These are phyloP conservation scores for Hypoxylon rickii DNA, from an alignment of 495 filamentous ascomycete genomes.

Conservation along the genomic window DNA sequence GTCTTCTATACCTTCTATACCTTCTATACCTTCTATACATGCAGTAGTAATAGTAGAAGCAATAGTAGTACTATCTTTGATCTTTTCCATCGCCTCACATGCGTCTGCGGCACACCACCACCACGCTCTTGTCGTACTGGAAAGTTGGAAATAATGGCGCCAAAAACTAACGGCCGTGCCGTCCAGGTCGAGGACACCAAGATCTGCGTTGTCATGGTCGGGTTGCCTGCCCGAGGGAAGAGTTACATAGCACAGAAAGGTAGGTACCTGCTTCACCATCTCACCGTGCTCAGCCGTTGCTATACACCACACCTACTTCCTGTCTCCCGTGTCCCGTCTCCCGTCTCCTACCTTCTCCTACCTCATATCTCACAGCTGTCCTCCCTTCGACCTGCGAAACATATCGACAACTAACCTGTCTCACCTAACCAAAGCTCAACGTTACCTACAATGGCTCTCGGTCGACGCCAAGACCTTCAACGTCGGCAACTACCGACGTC, in stretches of 20 bases:
- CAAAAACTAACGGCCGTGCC: constrained; percentile 52
- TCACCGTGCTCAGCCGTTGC: neutral
- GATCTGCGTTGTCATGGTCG: constrained; percentile 99
- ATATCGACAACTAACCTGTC: constrained; percentile 19
- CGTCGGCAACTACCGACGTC: constrained; percentile 89
- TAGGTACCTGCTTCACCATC: constrained; percentile 43
- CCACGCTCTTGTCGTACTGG: constrained; percentile 8
- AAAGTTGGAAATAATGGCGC: constrained; percentile 46
- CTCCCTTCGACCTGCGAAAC: no score
- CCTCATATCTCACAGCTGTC: neutral
- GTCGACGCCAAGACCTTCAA: constrained; percentile 94
- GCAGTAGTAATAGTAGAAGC: no score
- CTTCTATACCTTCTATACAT: constrained; percentile 15
- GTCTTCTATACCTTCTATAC: neutral
- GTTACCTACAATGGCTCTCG: constrained; percentile 94
- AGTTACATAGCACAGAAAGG: constrained; percentile 97
- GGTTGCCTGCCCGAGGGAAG: constrained; percentile 92
- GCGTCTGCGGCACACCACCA: constrained; percentile 12
- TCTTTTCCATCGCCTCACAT: constrained; percentile 24
- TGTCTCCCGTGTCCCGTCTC: neutral
- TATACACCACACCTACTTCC: neutral
- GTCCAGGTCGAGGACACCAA: constrained; percentile 88
- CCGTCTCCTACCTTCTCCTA: neutral
- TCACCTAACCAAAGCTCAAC: constrained; percentile 66
- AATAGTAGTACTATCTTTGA: neutral